These are phyloP conservation scores for Neurospora sp. DNA, from an alignment of 495 filamentous ascomycete genomes.

Conservation along the genomic window DNA sequence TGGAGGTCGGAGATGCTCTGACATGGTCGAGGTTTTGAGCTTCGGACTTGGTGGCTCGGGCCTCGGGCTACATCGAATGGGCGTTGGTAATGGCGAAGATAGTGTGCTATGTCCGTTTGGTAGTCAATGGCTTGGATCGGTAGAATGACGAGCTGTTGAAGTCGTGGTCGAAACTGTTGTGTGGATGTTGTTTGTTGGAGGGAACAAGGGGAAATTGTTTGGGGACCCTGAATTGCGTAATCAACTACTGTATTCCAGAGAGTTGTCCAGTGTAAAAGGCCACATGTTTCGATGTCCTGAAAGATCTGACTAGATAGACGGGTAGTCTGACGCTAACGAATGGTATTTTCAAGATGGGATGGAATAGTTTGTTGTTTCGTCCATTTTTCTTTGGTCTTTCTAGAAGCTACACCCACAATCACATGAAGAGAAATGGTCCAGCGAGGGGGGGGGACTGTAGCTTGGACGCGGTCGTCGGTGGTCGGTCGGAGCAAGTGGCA, in stretches of 20 bases:
- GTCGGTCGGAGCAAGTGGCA: not conserved
- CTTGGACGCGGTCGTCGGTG: not conserved
- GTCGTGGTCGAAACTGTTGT: not conserved
- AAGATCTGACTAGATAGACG: not conserved
- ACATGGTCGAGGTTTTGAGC: conserved; percentile 14
- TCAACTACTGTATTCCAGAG: not conserved
- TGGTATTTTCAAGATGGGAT: not conserved
- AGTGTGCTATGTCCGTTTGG: not conserved
- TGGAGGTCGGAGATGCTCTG: conserved; percentile 31
- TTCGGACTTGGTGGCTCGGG: not conserved
- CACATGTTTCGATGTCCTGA: not conserved
- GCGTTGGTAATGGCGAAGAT: not conserved
- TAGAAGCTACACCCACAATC: not conserved
- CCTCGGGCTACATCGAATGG: conserved; percentile 8
- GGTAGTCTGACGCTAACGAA: not conserved
- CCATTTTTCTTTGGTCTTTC: not conserved
- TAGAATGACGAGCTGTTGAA: not conserved
- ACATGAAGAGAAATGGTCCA: not conserved
- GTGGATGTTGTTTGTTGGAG: not conserved
- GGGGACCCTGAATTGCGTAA: not conserved
- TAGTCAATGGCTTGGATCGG: not conserved
- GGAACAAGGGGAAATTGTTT: not conserved
- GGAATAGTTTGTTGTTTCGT: not conserved
- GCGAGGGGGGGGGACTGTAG: not conserved
- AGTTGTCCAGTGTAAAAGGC: not conserved